phyloP scores from a whole-genome alignment of 805 yeast genomes.

The Clavispora vitiphila region DNA sequence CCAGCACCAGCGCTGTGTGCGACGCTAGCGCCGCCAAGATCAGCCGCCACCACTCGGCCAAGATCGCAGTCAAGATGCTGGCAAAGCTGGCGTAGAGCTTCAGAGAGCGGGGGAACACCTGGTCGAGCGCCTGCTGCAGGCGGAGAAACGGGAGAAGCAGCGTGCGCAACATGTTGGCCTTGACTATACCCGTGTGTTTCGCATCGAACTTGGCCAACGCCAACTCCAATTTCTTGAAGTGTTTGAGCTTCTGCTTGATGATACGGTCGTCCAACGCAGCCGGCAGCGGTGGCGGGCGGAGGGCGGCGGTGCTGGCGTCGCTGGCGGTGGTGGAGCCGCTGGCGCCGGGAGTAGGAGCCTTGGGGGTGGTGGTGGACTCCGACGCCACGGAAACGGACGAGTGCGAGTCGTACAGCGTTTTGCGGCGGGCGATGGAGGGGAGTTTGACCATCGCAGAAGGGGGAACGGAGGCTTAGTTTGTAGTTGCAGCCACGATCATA shows the following conservation, averaged over 20 bases:
- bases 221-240: constrained; percentile 37
- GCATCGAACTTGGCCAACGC: constrained; percentile 38
- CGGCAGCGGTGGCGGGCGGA: background rate
- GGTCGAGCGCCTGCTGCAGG: constrained; percentile 17
- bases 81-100: constrained; percentile 29
- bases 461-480: too few species aligned
- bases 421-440: background rate
- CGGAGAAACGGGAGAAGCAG: constrained; percentile 29
- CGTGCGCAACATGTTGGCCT: constrained; percentile 41
- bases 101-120: constrained; percentile 14
- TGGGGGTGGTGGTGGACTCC: background rate
- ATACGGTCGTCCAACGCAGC: constrained; percentile 5
- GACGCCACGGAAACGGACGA: constrained; percentile 1
- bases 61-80: constrained; percentile 26
- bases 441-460: constrained; percentile 3
- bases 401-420: background rate
- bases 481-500: too few species aligned
- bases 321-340: too few species aligned
- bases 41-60: constrained; percentile 54
- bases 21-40: constrained; percentile 22
- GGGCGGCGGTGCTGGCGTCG: background rate
- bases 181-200: constrained; percentile 16
- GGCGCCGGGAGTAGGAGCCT: background rate
- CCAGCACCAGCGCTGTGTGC: constrained; percentile 28
- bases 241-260: constrained; percentile 11